Conservation (phyloP, 2,329 filamentous ascomycete species). For the Cladosporium sp. region DNA sequence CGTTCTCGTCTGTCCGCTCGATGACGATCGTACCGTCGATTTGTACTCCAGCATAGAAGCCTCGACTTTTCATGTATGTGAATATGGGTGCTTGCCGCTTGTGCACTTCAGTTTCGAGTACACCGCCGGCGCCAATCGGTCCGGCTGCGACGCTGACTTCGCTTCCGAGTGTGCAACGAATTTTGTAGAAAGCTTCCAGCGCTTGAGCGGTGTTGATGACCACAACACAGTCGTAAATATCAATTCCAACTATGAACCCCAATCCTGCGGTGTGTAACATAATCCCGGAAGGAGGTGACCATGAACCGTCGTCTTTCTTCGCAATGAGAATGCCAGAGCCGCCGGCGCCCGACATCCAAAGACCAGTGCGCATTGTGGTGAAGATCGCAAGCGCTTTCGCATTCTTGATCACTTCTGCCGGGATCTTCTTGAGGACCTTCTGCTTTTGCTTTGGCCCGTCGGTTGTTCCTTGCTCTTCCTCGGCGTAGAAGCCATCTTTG, state of each 20-base stretch:
- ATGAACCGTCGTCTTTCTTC: conserved; percentile 79
- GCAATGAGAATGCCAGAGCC: conserved; percentile 86
- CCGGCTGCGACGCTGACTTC: conserved; percentile 77
- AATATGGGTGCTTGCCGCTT: conserved; percentile 71
- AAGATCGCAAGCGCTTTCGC: conserved; percentile 91
- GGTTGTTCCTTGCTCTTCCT: conserved; percentile 46
- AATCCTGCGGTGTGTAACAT: conserved; percentile 85
- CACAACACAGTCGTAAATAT: conserved; percentile 93
- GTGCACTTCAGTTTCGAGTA: conserved; percentile 68
- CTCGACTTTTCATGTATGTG: conserved; percentile 86
- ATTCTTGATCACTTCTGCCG: conserved; percentile 77
- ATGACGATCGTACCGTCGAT: conserved; percentile 85
- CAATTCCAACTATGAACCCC: conserved; percentile 86
- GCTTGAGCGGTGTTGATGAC: conserved; percentile 87
- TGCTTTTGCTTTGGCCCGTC: conserved; percentile 61
- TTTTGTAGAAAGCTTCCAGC: conserved; percentile 77
- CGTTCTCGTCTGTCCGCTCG: conserved; percentile 84
- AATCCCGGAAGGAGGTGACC: conserved; percentile 89
- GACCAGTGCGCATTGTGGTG: conserved; percentile 89
- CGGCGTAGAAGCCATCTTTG: conserved; percentile 71
- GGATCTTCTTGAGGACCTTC: conserved; percentile 77
- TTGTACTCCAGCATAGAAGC: conserved; percentile 83
- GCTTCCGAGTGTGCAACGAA: conserved; percentile 76
- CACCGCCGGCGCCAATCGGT: conserved; percentile 73
- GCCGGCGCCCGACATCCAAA: conserved; percentile 89